Conservation (phyloP, 805 yeast species). For the Candida nemodendra region DNA sequence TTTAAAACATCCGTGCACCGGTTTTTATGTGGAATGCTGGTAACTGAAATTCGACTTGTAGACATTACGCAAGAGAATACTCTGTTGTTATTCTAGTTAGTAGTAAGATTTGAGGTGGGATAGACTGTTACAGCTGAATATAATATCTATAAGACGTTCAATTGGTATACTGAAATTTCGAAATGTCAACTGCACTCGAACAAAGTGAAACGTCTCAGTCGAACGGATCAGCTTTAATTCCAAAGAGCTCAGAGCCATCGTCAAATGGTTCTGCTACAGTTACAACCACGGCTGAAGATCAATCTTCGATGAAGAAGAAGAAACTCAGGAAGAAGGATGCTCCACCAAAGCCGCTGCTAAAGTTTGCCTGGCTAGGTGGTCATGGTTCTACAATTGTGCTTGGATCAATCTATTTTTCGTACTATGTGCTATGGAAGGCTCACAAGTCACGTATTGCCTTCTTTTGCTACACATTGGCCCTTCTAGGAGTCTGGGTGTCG, state of each 20-base stretch:
- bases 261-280: background rate
- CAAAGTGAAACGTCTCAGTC: background rate
- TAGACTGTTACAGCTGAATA: too few relatives aligned
- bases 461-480: constrained; percentile 52
- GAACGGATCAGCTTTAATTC: background rate
- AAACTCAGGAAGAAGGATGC: constrained; percentile 36
- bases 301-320: constrained; percentile 24
- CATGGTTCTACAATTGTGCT: constrained; percentile 46
- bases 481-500: constrained; percentile 55
- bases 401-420: constrained; percentile 37
- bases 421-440: constrained; percentile 33
- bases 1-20: background rate
- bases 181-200: background rate
- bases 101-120: too few relatives aligned
- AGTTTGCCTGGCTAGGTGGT: constrained; percentile 56
- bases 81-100: too few relatives aligned
- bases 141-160: background rate
- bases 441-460: constrained; percentile 46
- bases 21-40: background rate
- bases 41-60: too few relatives aligned
- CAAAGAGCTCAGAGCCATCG: background rate
- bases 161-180: background rate
- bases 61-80: too few relatives aligned
- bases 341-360: constrained; percentile 40
- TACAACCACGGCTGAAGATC: background rate